A percentile compares a stretch with the other conserved stretches of the same genome.
These are phyloP conservation scores for Coleophoma eucalyptorum DNA, from an alignment of 2,329 filamentous ascomycete species.

Conservation along the genomic window DNA sequence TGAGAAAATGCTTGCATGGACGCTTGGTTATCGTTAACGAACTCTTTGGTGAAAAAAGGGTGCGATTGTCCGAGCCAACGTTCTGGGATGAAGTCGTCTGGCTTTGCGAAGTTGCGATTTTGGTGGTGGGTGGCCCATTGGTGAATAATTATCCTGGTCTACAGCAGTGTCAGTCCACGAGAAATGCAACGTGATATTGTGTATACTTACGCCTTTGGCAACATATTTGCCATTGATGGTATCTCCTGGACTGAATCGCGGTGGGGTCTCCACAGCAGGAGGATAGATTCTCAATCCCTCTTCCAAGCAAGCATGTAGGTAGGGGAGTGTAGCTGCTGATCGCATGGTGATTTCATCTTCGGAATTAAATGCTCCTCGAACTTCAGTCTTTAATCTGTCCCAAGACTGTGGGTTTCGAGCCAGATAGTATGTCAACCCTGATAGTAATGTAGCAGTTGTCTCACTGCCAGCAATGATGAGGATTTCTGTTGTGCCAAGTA, in stretches of 20 bases:
- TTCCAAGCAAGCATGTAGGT: constrained; percentile 31
- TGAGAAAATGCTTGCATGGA: constrained; percentile 25
- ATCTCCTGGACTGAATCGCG: constrained; percentile 4
- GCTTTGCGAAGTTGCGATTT: constrained; percentile 21
- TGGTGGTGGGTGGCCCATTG: constrained; percentile 28
- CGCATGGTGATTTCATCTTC: constrained; percentile 28
- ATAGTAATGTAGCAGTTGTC: constrained; percentile 25
- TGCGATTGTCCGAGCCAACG: constrained; percentile 27
- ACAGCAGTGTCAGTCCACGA: too few species aligned
- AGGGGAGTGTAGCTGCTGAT: constrained; percentile 22
- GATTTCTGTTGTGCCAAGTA: not conserved
- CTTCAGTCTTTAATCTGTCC: constrained; percentile 24
- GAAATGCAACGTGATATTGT: not conserved
- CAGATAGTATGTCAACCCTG: constrained; percentile 12
- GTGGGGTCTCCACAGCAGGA: constrained; percentile 17
- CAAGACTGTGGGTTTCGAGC: constrained; percentile 3
- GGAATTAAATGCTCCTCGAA: constrained; percentile 24
- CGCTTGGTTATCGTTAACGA: constrained; percentile 23
- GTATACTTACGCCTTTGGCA: constrained; percentile 1
- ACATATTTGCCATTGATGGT: constrained; percentile 6
- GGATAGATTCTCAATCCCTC: constrained; percentile 32
- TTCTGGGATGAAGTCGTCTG: constrained; percentile 25
- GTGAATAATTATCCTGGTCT: constrained; percentile 15
- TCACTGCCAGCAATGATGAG: constrained; percentile 22
- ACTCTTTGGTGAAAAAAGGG: constrained; percentile 13